phyloP scores from a whole-genome alignment of 305 asterid genomes.

The Coffea humblotiana region DNA sequence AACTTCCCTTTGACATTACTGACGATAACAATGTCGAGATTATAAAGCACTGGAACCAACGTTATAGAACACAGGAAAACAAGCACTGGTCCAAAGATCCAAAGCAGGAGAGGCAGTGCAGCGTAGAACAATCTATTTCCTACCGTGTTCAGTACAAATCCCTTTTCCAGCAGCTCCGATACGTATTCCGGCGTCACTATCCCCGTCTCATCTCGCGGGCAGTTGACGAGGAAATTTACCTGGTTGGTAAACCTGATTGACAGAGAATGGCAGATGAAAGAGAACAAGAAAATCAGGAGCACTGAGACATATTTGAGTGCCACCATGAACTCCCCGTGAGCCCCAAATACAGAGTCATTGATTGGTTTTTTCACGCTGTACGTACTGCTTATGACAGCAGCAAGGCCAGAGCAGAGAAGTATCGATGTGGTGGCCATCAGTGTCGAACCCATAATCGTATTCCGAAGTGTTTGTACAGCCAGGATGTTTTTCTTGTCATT shows the following conservation, averaged over 20 bases:
- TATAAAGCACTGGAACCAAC: slow-evolving; percentile 77
- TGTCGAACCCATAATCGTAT: slow-evolving; percentile 81
- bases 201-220: slow-evolving; percentile 43
- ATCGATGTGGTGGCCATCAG: slow-evolving; percentile 89
- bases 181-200: slow-evolving; percentile 59
- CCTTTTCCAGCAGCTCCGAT: slow-evolving; percentile 63
- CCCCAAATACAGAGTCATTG: slow-evolving; percentile 64
- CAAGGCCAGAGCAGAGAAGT: slow-evolving; percentile 65
- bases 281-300: slow-evolving; percentile 58
- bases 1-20: slow-evolving; percentile 27
- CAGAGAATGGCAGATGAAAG: slow-evolving; percentile 70
- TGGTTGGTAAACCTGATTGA: slow-evolving; percentile 68
- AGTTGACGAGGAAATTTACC: slow-evolving; percentile 76
- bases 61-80: slow-evolving; percentile 63
- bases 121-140: slow-evolving; percentile 80
- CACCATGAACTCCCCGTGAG: slow-evolving; percentile 74
- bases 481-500: slow-evolving; percentile 87
- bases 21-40: slow-evolving; percentile 55
- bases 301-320: slow-evolving; percentile 68
- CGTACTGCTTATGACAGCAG: slow-evolving; percentile 82
- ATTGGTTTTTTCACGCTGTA: slow-evolving; percentile 70
- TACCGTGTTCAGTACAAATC: slow-evolving; percentile 60
- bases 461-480: slow-evolving; percentile 81
- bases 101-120: slow-evolving; percentile 73
- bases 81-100: slow-evolving; percentile 89